phyloP scores from a whole-genome alignment of 108 stramenopile genomes.

The Parietichytrium sp. region DNA sequence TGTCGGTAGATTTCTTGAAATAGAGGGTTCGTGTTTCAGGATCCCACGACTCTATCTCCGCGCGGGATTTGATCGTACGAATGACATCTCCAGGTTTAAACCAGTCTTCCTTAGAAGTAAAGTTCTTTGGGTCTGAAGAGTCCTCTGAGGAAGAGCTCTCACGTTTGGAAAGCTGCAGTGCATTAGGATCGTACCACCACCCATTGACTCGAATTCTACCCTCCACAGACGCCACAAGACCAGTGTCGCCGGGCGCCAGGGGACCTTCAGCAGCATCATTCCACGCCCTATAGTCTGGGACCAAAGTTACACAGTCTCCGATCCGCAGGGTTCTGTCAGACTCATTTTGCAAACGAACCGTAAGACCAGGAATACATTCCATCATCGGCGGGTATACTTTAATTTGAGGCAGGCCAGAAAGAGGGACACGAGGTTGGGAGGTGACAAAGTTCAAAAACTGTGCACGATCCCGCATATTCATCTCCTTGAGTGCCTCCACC shows the following conservation, averaged over 20 bases:
- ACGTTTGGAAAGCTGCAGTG: background rate
- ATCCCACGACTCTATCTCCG: background rate
- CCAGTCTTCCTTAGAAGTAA: background rate
- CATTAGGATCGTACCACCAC: constrained; percentile 17
- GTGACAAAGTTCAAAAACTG: constrained; percentile 36
- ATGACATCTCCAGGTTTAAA: background rate
- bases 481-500: background rate
- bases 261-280: constrained; percentile 33
- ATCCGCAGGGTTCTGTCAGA: background rate
- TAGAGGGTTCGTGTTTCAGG: constrained; percentile 8
- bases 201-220: background rate
- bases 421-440: constrained; percentile 8
- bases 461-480: constrained; percentile 21
- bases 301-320: background rate
- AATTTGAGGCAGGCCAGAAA: constrained; percentile 27
- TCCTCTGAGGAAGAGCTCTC: too few species aligned
- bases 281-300: background rate
- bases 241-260: background rate
- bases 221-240: background rate
- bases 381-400: constrained; percentile 26
- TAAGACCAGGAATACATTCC: background rate
- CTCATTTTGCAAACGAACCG: constrained; percentile 1
- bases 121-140: background rate
- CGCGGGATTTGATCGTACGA: background rate
- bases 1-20: background rate